These are phyloP conservation scores for Nemania bipapillata DNA, from an alignment of 2,329 filamentous ascomycete species.

Conservation along the genomic window DNA sequence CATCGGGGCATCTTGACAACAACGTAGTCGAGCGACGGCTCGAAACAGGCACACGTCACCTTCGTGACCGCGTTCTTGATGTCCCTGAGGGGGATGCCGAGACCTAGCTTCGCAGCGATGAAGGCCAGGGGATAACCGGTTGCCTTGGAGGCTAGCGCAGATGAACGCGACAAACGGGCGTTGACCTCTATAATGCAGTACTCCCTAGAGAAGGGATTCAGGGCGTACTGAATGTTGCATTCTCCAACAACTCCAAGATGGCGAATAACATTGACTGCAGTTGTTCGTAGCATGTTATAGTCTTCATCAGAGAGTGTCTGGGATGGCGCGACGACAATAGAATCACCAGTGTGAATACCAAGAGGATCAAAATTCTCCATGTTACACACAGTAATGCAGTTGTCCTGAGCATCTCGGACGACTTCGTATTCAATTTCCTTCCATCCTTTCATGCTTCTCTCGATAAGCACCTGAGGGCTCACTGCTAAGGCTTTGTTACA, in stretches of 20 bases:
- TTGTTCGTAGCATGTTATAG: conserved; percentile 98
- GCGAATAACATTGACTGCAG: conserved; percentile 95
- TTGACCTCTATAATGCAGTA: conserved; percentile 99
- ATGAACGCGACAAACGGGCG: conserved; percentile 92
- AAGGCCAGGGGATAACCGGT: conserved; percentile 97
- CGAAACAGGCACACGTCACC: conserved; percentile 95
- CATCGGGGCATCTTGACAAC: conserved; percentile 99
- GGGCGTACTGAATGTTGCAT: conserved; percentile 98
- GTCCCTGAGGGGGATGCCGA: conserved; percentile 94
- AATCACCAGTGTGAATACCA: conserved; percentile 97
- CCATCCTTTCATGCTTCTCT: conserved; percentile 99
- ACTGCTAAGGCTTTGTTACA: conserved; percentile 95
- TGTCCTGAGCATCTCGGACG: conserved; percentile 92
- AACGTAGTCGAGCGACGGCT: conserved; percentile 96
- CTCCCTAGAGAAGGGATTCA: conserved; percentile 93
- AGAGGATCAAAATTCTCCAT: conserved; percentile 99
- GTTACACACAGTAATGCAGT: conserved; percentile 99
- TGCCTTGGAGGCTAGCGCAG: conserved; percentile 93
- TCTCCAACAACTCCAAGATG: conserved; percentile 97
- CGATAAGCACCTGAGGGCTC: conserved; percentile 94
- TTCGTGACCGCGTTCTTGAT: conserved; percentile 97
- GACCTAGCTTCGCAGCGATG: conserved; percentile 94
- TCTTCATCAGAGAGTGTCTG: conserved; percentile 97
- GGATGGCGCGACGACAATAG: conserved; percentile 95
- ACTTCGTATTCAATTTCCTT: conserved; percentile 99